These are phyloP conservation scores for Termitomyces sp. DNA, from an alignment of 768 basidiomycete genomes.

Conservation along the genomic window DNA sequence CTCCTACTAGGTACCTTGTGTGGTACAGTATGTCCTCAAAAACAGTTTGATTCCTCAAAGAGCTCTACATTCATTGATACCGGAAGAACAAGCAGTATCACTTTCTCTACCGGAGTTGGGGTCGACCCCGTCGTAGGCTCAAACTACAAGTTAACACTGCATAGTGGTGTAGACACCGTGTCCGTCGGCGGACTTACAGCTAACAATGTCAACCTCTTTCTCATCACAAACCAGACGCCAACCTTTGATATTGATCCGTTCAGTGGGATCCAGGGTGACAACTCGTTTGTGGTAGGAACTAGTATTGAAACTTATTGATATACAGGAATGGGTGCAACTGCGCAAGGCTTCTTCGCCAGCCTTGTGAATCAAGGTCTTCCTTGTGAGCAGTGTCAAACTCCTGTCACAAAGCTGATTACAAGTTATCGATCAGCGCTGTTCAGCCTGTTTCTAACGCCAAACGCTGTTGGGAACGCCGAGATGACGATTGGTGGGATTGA, in stretches of 20 bases:
- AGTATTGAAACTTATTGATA: background rate
- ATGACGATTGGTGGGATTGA: constrained; percentile 51
- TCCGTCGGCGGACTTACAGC: constrained; percentile 40
- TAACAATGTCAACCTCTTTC: constrained; percentile 34
- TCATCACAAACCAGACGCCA: constrained; percentile 49
- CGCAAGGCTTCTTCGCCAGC: constrained; percentile 45
- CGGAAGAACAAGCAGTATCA: constrained; percentile 35
- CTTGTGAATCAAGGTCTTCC: constrained; percentile 45
- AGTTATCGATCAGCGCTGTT: constrained; percentile 35
- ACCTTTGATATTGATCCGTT: constrained; percentile 50
- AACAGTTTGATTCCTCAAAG: constrained; percentile 40
- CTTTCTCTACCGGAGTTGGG: constrained; percentile 51
- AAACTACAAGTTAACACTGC: constrained; percentile 42
- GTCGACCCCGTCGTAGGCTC: constrained; percentile 48
- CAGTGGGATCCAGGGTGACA: constrained; percentile 47
- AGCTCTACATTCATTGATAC: constrained; percentile 49
- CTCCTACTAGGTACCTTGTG: constrained; percentile 38
- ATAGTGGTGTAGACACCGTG: constrained; percentile 43
- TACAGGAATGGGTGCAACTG: constrained; percentile 44
- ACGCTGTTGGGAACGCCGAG: constrained; percentile 43
- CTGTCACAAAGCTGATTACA: constrained; percentile 12
- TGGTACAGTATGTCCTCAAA: constrained; percentile 36
- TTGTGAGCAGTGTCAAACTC: constrained; percentile 25
- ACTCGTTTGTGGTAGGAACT: background rate
- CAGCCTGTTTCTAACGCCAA: constrained; percentile 45